Evolutionary conservation across 2,329 filamentous ascomycete genomes (phyloP).

Genomic region (Hypoxylon sp.): DNA sequence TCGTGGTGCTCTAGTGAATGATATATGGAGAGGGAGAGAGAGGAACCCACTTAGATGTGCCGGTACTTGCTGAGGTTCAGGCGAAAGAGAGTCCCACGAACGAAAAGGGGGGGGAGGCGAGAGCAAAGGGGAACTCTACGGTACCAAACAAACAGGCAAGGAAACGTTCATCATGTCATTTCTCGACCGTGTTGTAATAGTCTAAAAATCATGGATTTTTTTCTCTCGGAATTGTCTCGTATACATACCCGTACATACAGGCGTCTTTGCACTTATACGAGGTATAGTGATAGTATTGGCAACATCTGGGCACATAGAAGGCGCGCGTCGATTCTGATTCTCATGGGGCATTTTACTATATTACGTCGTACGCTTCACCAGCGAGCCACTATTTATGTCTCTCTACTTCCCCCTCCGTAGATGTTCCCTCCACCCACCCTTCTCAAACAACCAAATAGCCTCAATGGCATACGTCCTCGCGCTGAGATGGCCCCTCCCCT

Average conservation of each 20-base stretch:
- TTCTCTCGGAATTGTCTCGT: slow-evolving; percentile 24
- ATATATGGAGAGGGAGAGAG: neutral
- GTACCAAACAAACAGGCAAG: slow-evolving; percentile 27
- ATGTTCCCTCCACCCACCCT: slow-evolving; percentile 78
- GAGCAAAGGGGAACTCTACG: slow-evolving; percentile 10
- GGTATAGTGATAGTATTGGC: neutral
- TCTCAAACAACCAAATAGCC: slow-evolving; percentile 86
- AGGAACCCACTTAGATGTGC: slow-evolving; percentile 12
- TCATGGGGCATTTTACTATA: slow-evolving; percentile 47
- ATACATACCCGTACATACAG: slow-evolving; percentile 43
- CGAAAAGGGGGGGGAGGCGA: neutral
- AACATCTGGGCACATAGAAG: neutral
- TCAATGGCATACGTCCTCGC: slow-evolving; percentile 89
- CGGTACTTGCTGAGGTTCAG: slow-evolving; percentile 18
- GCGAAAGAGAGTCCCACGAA: slow-evolving; percentile 6
- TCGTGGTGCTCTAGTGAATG: slow-evolving; percentile 2
- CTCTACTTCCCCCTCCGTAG: slow-evolving; percentile 67
- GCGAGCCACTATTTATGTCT: neutral
- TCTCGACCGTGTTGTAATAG: slow-evolving; percentile 52
- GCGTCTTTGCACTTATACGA: neutral
- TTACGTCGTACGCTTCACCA: neutral
- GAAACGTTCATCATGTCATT: slow-evolving; percentile 45
- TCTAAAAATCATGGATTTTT: slow-evolving; percentile 50
- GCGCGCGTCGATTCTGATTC: neutral
- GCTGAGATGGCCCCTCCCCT: slow-evolving; percentile 79